These are phyloP conservation scores for Aspergillus incahuasiensis DNA, from an alignment of 495 filamentous ascomycete genomes.

Conservation along the genomic window DNA sequence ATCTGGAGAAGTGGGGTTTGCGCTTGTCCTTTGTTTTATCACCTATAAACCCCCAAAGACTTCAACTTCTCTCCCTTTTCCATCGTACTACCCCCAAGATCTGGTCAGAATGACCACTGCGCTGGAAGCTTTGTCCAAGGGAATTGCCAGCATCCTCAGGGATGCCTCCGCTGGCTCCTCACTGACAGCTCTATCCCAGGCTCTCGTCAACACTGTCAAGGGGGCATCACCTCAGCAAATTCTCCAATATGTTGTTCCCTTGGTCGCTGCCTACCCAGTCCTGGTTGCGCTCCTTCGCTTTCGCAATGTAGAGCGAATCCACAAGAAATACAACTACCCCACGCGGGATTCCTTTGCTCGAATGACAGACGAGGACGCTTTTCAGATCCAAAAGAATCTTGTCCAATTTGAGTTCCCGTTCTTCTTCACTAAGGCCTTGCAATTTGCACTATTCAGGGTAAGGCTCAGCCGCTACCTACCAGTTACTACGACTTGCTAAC, in stretches of 20 bases:
- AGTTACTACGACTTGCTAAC: background rate
- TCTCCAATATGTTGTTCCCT: constrained; percentile 21
- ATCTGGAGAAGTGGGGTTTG: background rate
- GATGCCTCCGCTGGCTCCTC: background rate
- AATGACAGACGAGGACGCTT: constrained; percentile 64
- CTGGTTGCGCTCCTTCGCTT: constrained; percentile 43
- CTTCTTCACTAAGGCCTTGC: constrained; percentile 49
- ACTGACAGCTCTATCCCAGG: background rate
- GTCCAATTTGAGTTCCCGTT: constrained; percentile 54
- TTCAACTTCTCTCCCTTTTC: too few relatives aligned
- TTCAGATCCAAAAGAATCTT: constrained; percentile 47
- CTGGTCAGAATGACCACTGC: background rate
- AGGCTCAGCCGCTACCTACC: background rate
- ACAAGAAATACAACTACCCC: constrained; percentile 46
- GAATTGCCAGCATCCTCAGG: background rate
- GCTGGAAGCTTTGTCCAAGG: background rate
- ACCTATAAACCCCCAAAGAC: too few relatives aligned
- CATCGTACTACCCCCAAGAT: background rate
- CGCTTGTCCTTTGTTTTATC: background rate
- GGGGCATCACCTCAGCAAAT: constrained; percentile 15
- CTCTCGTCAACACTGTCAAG: background rate
- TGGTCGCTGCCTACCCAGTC: constrained; percentile 28
- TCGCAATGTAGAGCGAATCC: constrained; percentile 40
- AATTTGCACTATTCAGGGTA: constrained; percentile 64
- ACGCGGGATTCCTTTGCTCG: constrained; percentile 49